Base-by-base conservation (phyloP, 768 basidiomycete genomes). In the Boletus rubescentipes region DNA sequence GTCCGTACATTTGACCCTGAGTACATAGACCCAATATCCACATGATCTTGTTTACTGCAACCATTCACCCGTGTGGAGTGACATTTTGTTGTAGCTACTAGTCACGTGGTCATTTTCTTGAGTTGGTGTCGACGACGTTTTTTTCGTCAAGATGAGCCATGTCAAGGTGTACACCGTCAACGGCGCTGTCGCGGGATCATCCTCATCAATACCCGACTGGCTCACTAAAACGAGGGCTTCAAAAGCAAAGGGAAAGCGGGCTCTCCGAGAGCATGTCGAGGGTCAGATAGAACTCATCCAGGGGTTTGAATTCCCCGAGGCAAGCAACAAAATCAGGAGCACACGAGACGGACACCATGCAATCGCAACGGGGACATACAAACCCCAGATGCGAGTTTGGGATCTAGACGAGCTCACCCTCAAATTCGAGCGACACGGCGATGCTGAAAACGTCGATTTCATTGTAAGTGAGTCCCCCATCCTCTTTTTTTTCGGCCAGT, bases 361-460 rank as follows among this genome's bases (percentile, higher is more conserved):
- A 11, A 81, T 98, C 51, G 96, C 93, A 0, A 98, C 96, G 21
- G 97, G 97, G 23, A 91, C 89, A 4, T 99, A 99, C 75, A 99
- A 99, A 71, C 97, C 97, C 3, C 93, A 97, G 68, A 93, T 98
- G 71, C 82, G 91, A 53, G 92, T 96, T 5, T 99, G 91, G 87
- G 97, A 98, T 70, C 73, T 99, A 36, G 87, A 92, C 68, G 89
- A 96, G 63, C 81, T 99, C 31, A 85, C 93, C 6, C 78, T 91
- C 52, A 98, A 99, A 71, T 98, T 96, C 67, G 96, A 98, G 75
- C 79, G 97, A 35, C 96, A 98, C 64, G 87, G 94, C 2, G 94
- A 99, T 67, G 84, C 89, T 12, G 96, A 98, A 77, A 99, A 98
- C 70, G 89, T 99, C 60, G 97, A 99, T 70, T 99, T 99, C 74